phyloP scores from a whole-genome alignment of 1,284 basidiomycete genomes.

The Naganishia sp. region DNA sequence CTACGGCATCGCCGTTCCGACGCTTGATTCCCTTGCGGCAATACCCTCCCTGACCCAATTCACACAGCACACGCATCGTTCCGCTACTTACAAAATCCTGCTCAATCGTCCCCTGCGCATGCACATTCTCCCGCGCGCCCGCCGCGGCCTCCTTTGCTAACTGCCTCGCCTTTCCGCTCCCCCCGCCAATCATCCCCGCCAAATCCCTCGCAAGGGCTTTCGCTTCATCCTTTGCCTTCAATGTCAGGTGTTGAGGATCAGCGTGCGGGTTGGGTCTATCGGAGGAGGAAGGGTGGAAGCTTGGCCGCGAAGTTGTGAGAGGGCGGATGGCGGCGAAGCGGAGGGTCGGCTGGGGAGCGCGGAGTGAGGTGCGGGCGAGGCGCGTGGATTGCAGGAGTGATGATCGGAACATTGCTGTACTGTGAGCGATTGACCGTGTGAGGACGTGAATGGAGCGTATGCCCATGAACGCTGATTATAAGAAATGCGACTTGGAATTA shows the following conservation, averaged over 20 bases:
- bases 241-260: slow-evolving; percentile 15
- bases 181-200: slow-evolving; percentile 44
- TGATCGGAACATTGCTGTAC: slow-evolving; percentile 11
- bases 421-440: too few species aligned
- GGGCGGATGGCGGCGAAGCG: slow-evolving; percentile 8
- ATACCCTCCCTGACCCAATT: not conserved
- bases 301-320: not conserved
- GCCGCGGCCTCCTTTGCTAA: slow-evolving; percentile 14
- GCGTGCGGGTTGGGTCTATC: not conserved
- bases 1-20: too few species aligned
- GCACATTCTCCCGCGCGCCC: slow-evolving; percentile 39
- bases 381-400: slow-evolving; percentile 12
- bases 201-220: slow-evolving; percentile 39
- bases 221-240: slow-evolving; percentile 32
- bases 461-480: too few species aligned
- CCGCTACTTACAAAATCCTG: slow-evolving; percentile 43
- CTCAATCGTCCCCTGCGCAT: slow-evolving; percentile 37
- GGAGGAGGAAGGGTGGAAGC: not conserved
- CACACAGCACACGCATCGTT: not conserved
- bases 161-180: slow-evolving; percentile 19
- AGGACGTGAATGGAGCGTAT: too few species aligned
- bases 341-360: not conserved
- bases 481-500: too few species aligned
- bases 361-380: slow-evolving; percentile 6
- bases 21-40: too few species aligned